phyloP scores from a whole-genome alignment of 2,329 filamentous ascomycete genomes.

The Rosellinia necatrix region DNA sequence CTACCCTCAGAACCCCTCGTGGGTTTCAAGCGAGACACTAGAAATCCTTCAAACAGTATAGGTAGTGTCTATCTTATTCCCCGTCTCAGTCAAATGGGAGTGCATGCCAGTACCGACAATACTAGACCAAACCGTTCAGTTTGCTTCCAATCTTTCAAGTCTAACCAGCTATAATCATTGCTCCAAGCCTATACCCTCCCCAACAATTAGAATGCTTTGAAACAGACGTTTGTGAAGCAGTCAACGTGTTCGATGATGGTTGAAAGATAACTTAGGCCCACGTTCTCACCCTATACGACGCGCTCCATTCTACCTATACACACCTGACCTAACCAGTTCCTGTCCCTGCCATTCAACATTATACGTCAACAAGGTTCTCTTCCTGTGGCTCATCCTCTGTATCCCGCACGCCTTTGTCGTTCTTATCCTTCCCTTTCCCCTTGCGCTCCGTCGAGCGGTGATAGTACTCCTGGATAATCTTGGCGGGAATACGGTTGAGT shows the following conservation, averaged over 20 bases:
- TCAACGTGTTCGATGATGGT: conserved; percentile 33
- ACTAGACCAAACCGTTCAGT: background rate
- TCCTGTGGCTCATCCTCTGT: conserved; percentile 50
- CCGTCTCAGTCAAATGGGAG: background rate
- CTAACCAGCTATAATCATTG: background rate
- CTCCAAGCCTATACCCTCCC: background rate
- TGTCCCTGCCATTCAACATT: conserved; percentile 33
- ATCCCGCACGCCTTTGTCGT: conserved; percentile 49
- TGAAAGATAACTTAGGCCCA: conserved; percentile 18
- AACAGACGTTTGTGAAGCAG: conserved; percentile 18
- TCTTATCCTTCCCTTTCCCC: conserved; percentile 62
- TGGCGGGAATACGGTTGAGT: conserved; percentile 90
- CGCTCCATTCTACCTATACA: conserved; percentile 34
- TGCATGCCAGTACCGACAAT: conserved; percentile 1
- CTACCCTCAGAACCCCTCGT: too few species aligned
- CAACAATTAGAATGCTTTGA: conserved; percentile 2
- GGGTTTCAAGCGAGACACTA: too few species aligned
- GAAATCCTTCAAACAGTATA: background rate
- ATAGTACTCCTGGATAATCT: conserved; percentile 83
- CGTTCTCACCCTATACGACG: conserved; percentile 33
- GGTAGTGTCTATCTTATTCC: background rate
- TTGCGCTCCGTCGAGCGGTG: conserved; percentile 68
- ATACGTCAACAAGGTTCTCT: conserved; percentile 67
- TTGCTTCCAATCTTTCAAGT: background rate
- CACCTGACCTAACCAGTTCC: conserved; percentile 16